Conservation (phyloP, 176 grass and related monocot species). For the Rhynchospora pubera region DNA sequence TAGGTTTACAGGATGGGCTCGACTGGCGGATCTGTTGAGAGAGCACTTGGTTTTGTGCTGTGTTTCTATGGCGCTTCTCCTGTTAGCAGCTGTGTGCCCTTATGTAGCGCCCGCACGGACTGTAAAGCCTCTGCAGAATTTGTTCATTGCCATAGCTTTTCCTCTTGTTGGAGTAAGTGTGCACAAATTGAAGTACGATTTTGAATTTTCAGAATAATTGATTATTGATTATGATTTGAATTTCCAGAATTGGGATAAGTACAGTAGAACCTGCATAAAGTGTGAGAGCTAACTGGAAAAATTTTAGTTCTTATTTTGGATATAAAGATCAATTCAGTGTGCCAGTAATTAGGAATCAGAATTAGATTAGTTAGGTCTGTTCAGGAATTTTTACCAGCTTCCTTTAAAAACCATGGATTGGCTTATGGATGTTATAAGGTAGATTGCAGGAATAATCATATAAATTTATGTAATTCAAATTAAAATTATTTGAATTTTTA, state of each 20-base stretch:
- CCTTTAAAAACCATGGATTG: neutral
- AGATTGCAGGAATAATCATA: neutral
- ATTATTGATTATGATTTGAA: neutral
- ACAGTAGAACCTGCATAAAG: neutral
- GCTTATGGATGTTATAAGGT: neutral
- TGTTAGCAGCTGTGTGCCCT: constrained; percentile 56
- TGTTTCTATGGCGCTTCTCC: constrained; percentile 74
- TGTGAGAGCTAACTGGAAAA: neutral
- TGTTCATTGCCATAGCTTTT: constrained; percentile 67
- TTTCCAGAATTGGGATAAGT: neutral
- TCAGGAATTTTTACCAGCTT: neutral
- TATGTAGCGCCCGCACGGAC: constrained; percentile 30
- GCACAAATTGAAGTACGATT: neutral
- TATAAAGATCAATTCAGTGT: neutral
- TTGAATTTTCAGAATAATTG: neutral
- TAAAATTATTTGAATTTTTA: neutral
- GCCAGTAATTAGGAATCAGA: neutral
- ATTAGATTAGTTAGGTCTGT: neutral
- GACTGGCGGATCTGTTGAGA: constrained; percentile 61
- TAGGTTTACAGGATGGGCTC: constrained; percentile 62
- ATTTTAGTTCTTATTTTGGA: neutral
- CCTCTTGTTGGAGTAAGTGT: constrained; percentile 86
- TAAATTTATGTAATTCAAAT: neutral
- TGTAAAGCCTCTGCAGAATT: constrained; percentile 36
- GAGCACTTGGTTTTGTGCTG: constrained; percentile 85